Evolutionary conservation across 2,329 filamentous ascomycete species (phyloP).

Genomic region (Aspergillus thermomutatus): DNA sequence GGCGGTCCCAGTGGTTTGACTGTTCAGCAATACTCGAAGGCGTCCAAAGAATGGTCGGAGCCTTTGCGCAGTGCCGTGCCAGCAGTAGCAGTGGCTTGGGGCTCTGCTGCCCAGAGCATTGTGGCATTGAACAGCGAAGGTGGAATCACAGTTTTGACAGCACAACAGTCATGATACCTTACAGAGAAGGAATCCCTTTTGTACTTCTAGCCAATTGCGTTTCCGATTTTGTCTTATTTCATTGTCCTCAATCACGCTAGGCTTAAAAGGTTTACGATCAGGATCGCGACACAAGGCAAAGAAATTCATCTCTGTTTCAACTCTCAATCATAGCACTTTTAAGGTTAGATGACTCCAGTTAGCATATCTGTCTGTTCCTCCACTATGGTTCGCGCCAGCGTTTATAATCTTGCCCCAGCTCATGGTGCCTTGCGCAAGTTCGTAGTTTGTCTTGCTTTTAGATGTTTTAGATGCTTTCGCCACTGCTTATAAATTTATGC

Average conservation of each 20-base stretch:
- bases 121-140: slow-evolving; percentile 73
- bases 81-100: slow-evolving; percentile 74
- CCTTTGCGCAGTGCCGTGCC: slow-evolving; percentile 72
- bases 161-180: slow-evolving; percentile 46
- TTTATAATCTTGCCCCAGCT: background rate
- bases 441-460: background rate
- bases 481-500: background rate
- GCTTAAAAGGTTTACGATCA: background rate
- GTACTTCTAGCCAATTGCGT: slow-evolving; percentile 21
- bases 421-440: background rate
- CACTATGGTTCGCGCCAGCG: background rate
- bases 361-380: background rate
- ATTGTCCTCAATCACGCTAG: background rate
- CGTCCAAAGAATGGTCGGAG: slow-evolving; percentile 84
- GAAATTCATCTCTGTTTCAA: background rate
- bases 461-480: background rate
- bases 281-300: background rate
- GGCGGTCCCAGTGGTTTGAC: slow-evolving; percentile 76
- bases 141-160: slow-evolving; percentile 66
- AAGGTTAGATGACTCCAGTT: background rate
- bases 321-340: background rate
- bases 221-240: background rate
- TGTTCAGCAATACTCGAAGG: slow-evolving; percentile 86
- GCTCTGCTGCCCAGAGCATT: slow-evolving; percentile 68
- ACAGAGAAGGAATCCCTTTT: slow-evolving; percentile 9